Percentiles rank a stretch among this genome's conserved stretches.
Evolutionary conservation across 2,329 filamentous ascomycete species (phyloP).

Genomic region (Venturia asperata): DNA sequence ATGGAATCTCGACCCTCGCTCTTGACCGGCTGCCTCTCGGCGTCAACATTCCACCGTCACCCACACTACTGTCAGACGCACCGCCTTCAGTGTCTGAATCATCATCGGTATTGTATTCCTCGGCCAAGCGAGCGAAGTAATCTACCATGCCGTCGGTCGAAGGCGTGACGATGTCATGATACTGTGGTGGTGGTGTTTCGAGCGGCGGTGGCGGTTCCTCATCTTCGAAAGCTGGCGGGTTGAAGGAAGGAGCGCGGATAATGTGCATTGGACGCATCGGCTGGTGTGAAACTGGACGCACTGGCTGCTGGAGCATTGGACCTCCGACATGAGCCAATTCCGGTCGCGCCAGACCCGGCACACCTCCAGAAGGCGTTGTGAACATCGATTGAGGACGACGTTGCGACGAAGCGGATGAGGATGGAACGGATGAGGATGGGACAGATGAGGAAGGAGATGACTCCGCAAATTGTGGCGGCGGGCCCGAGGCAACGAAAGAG

Average conservation of each 20-base stretch:
- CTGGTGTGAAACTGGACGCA: not conserved
- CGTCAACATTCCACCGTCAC: constrained; percentile 28
- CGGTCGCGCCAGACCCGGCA: constrained; percentile 45
- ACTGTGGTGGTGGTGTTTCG: constrained; percentile 76
- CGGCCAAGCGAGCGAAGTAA: constrained; percentile 75
- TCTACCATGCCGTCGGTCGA: constrained; percentile 63
- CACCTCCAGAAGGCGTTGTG: constrained; percentile 11
- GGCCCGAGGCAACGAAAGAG: constrained; percentile 35
- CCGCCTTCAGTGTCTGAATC: constrained; percentile 47
- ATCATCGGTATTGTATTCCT: constrained; percentile 55
- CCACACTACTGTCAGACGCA: constrained; percentile 28
- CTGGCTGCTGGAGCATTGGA: constrained; percentile 31
- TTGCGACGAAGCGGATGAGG: constrained; percentile 23
- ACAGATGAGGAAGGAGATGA: not conserved
- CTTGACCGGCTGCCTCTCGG: constrained; percentile 2
- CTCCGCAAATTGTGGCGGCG: not conserved
- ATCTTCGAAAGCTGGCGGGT: constrained; percentile 79
- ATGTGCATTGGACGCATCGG: constrained; percentile 70
- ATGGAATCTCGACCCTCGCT: constrained; percentile 17
- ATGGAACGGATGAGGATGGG: not conserved
- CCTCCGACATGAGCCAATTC: constrained; percentile 41
- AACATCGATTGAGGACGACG: constrained; percentile 13
- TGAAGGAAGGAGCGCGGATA: constrained; percentile 74
- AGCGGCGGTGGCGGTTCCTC: constrained; percentile 67
- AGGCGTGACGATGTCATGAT: constrained; percentile 69